Evolutionary conservation across 148 eudicot species (phyloP), one percentile per base, ranked within the genome.

Genomic region (Spergularia bocconei): DNA sequence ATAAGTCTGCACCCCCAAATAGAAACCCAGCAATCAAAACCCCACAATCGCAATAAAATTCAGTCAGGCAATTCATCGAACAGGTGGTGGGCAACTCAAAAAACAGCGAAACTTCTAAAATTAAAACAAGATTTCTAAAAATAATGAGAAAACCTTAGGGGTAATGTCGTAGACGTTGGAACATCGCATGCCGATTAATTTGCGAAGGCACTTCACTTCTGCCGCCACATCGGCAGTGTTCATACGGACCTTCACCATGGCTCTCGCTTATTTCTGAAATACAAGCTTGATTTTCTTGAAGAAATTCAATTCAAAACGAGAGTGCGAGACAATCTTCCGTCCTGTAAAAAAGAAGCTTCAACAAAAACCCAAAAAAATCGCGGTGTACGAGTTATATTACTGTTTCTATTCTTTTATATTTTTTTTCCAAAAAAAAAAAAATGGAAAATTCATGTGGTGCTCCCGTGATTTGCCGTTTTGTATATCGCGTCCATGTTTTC

Each of bases 151-250:
- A 47, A 78, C 98, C 96, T 95, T 95, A 2, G 98, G 97, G 53
- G 96, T 80, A 75, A 95, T 85, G 81, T 95, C 98, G 72, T 95
- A 95, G 66, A 95, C 96, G 53, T 95, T 95, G 67, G 97, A 90
- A 51, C 93, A 90, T 11, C 98, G 96, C 98, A 95, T 95, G 51
- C 98, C 98, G 74, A 95, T 95, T 36, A 95, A 79, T 11, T 78
- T 86, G 2, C 92, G 88, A 74, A 95, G 85, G 79, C 98, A 95
- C 79, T 92, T 95, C 59, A 95, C 97, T 86, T 95, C 97, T 11
- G 97, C 98, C 81, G 98, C 97, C 73, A 95, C 98, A 70, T 95
- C 98, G 55, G 98, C 98, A 69, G 98, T 95, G 90, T 95, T 95
- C 98, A 95, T 95, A 15, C 98, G 97, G 7, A 95, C 97, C 78